Evolutionary conservation across 208 protist genomes (phyloP), one percentile per base, ranked within the genome.

Genomic region (Wallacemonas sp.): DNA sequence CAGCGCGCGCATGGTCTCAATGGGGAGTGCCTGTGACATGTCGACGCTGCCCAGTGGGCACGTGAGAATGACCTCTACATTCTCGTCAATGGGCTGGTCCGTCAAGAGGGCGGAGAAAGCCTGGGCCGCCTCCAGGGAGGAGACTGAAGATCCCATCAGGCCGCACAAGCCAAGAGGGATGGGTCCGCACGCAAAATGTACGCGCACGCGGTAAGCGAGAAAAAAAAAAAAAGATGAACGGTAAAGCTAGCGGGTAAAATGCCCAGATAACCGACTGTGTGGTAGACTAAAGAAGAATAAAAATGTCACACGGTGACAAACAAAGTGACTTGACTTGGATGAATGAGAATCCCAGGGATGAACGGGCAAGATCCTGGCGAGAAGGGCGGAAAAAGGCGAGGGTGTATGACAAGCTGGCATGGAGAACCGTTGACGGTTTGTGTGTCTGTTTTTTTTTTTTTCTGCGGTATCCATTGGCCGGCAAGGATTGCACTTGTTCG

Each of bases 131-230:
- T 87, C 77, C n/a, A 91, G 28, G 11, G 81, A 73, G 12, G 90
- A 95, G 46, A 62, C 69, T 18, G 82, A 87, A 11, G 67, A 82
- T 45, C 90, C 90, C 90, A 95, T 95, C 11, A 26, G 52, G 28
- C 18, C 10, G 32, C 3, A 36, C 57, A 63, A 23, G 55, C 11
- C 4, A 1, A 49, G 11, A 42, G 28, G 26, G 29, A 0, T 16
- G 3, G 28, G 4, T 32, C 7, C 36, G 14, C 36, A 41, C 14
- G 14, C 18, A 49, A n/a, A n/a, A n/a, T n/a, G n/a, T 22, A 16
- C 20, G 44, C 20, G 20, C 18, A 49, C 44, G n/a, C 44, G 44
- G 20, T 18, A 1, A 49, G 20, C 11, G 20, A 7, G 44, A 23
- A 49, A 23, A 49, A 49, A 49, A 1, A 25, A 12, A 23, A 49